Percentiles rank a stretch among this genome's conserved stretches.
phyloP scores from a whole-genome alignment of 2,329 filamentous ascomycete genomes.

The Fusarium newnesense region DNA sequence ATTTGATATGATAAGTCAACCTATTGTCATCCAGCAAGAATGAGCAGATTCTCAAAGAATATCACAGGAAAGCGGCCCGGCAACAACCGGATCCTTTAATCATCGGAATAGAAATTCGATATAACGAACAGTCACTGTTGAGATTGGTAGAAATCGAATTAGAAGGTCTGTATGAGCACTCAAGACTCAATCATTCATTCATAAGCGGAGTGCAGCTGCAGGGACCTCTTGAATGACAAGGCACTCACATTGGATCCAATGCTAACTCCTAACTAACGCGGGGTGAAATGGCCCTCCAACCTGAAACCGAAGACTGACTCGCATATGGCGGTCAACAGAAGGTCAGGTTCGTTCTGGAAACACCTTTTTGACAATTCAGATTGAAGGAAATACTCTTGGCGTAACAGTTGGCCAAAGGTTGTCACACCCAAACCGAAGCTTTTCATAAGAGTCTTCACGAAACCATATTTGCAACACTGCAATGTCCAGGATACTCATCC shows the following conservation, averaged over 20 bases:
- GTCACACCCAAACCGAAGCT: background rate
- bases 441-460: background rate
- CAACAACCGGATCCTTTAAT: background rate
- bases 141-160: background rate
- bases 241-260: background rate
- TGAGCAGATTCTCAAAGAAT: background rate
- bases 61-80: background rate
- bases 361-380: background rate
- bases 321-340: slow-evolving; percentile 23
- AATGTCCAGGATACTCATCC: background rate
- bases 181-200: background rate
- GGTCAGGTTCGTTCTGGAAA: slow-evolving; percentile 23
- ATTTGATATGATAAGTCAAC: too few species aligned
- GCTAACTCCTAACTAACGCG: slow-evolving; percentile 13
- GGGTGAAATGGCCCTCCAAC: slow-evolving; percentile 21
- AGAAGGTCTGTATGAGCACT: background rate
- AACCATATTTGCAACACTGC: slow-evolving; percentile 6
- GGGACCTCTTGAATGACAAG: background rate
- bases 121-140: background rate
- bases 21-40: background rate
- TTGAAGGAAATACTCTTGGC: background rate
- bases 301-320: slow-evolving; percentile 31
- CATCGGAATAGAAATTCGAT: background rate
- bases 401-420: background rate
- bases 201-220: background rate